Percentiles rank a stretch among this genome's conserved stretches.
Conservation (phyloP, 2,329 filamentous ascomycete species). For the Pseudogymnoascus sp. region DNA sequence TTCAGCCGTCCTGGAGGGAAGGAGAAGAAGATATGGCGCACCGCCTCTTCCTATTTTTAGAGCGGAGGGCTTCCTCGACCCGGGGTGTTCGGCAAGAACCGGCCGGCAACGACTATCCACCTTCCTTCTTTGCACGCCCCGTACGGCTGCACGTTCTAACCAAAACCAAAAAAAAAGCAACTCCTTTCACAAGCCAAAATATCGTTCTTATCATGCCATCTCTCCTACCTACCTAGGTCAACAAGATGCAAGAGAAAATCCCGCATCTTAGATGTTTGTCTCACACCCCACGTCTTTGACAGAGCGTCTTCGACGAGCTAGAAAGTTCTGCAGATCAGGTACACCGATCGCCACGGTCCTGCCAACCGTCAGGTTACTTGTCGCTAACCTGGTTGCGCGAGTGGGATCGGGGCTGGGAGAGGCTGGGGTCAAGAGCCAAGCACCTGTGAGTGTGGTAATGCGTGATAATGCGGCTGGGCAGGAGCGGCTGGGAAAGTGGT, state of each 20-base stretch:
- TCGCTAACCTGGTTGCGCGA: neutral
- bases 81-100: neutral
- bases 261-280: neutral
- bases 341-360: neutral
- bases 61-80: neutral
- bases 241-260: neutral
- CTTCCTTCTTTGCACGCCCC: neutral
- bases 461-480: neutral
- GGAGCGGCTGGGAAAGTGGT: neutral
- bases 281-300: neutral
- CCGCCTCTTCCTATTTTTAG: neutral
- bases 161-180: neutral
- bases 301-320: neutral
- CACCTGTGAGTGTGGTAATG: neutral
- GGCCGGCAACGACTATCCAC: neutral
- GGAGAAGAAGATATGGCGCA: neutral
- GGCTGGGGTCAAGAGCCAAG: neutral
- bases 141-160: neutral
- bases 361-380: neutral
- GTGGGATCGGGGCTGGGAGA: neutral
- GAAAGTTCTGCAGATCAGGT: constrained; percentile 5
- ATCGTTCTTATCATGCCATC: neutral
- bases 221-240: neutral
- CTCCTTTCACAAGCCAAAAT: constrained; percentile 3
- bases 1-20: neutral